Base-by-base conservation (phyloP, 352 stramenopile genomes). In the Pythium rishiriense region DNA sequence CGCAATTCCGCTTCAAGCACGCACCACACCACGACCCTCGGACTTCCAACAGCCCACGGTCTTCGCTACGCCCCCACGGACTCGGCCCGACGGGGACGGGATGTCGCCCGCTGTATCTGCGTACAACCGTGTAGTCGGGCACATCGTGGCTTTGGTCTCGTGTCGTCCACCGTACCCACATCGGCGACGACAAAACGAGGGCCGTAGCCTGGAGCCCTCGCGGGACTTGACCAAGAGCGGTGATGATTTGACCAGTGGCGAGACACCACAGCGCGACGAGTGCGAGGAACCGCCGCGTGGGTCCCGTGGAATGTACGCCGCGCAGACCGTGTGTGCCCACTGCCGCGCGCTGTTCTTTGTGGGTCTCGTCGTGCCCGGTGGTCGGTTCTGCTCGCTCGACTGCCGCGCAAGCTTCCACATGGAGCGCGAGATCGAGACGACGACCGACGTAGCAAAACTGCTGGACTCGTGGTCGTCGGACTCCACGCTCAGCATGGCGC, bases 371-470 rank as follows among this genome's bases (percentile, higher is more conserved):
- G 45, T 12, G 21, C 10, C 6, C 1, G 22, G 14, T 7, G 29
- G n/a, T 3, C 21, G 21, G 29, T 63, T 63, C 33, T 63, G 56
- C 28, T 63, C 56, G 29, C 56, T 63, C 17, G 56, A 63, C 56
- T 63, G 56, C 56, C 56, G 31, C n/a, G 45, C 56, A 10, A 47
- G 56, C 45, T 55, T 37, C 14, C 3, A 39, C 43, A 25, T 52
- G 14, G 41, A 62, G 24, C 26, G 31, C 26, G 28, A 51, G 19
- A 14, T 62, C 4, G 41, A 61, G 15, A 55, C 48, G 48, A 25
- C 19, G 7, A 29, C 1, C 7, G 25, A 19, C 41, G 17, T 19
- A 24, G n/a, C 3, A 7, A 12, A 7, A 24, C 41, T 4, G 41
- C 41, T 14, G 9, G 10, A 10, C 3, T 14, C 33, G 33, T 39